phyloP scores from a whole-genome alignment of 257 asterid genomes.

The Asclepias syriaca region DNA sequence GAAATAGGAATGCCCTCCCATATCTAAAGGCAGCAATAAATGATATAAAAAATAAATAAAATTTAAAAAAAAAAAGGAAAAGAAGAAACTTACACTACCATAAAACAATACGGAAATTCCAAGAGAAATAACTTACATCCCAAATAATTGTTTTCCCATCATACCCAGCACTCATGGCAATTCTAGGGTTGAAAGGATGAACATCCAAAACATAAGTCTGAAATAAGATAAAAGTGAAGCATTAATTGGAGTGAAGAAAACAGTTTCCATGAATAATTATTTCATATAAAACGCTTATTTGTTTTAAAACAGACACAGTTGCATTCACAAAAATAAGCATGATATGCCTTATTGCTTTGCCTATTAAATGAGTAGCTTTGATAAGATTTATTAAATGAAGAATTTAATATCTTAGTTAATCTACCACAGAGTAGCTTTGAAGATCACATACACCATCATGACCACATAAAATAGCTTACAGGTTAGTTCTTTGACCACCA shows the following conservation, averaged over 20 bases:
- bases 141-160: conserved; percentile 96
- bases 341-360: background rate
- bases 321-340: background rate
- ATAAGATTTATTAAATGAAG: too few species aligned
- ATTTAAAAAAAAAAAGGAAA: background rate
- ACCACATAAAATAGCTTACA: background rate
- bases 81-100: conserved; percentile 1
- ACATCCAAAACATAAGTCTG: conserved; percentile 98
- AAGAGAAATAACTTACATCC: conserved; percentile 73
- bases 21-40: conserved; percentile 43
- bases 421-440: background rate
- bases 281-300: too few species aligned
- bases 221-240: conserved; percentile 16
- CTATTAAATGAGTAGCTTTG: background rate
- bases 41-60: background rate
- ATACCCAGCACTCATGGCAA: conserved; percentile 99
- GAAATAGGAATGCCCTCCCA: conserved; percentile 95
- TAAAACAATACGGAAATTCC: background rate
- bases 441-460: background rate
- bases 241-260: conserved; percentile 7
- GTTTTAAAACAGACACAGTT: too few species aligned
- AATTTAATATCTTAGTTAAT: background rate
- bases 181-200: conserved; percentile 97
- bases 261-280: background rate
- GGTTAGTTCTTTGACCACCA: background rate